Base-by-base conservation (phyloP, 2,329 filamentous ascomycete species). In the Colletotrichum endophyticum region DNA sequence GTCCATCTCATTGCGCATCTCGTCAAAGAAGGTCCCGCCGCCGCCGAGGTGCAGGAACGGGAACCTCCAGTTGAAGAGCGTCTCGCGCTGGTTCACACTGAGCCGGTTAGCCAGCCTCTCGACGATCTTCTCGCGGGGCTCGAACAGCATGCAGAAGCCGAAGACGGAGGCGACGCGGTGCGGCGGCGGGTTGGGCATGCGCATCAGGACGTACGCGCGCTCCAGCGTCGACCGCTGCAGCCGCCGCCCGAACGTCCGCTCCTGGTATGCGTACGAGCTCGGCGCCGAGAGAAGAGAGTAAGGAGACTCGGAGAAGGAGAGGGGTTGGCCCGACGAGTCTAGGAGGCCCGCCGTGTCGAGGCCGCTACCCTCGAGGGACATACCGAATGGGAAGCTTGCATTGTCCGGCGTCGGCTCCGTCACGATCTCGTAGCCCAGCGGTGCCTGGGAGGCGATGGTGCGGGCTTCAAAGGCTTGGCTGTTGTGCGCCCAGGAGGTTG, bases 1-100 rank as follows among this genome's bases (percentile, higher is more conserved):
- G 15, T 71, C 27, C 32, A 61, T 36, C 19, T 64, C 53, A 28
- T 71, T 57, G 56, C 69, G 63, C 66, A 74, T 57, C 27, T 74
- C 73, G 27, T 73, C 70, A 79, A 92, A 95, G 80, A 93, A 94
- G 1, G 91, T 93, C 0, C 94, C 94, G 1, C 93, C 89, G 4
- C 93, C 93, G 2, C 94, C 94, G 34, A 95, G 86, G 77, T 92
- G 88, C 34, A 92, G 88, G 70, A 94, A 93, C 0, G 94, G 93
- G 7, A 89, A 88, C 5, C 87, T 85, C 87, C 90, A 93, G 70
- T 90, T 85, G 72, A 92, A 89, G 3, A 96, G 85, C 0, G 89
- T 85, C 78, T 88, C 84, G 28, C 84, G 78, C 11, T 79, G 80
- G 27, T 78, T 78, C 34, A 79, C 74, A 16, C 78, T 81, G 16